Evolutionary conservation across 805 yeast genomes (phyloP).

Genomic region (Lachancea quebecensis): DNA sequence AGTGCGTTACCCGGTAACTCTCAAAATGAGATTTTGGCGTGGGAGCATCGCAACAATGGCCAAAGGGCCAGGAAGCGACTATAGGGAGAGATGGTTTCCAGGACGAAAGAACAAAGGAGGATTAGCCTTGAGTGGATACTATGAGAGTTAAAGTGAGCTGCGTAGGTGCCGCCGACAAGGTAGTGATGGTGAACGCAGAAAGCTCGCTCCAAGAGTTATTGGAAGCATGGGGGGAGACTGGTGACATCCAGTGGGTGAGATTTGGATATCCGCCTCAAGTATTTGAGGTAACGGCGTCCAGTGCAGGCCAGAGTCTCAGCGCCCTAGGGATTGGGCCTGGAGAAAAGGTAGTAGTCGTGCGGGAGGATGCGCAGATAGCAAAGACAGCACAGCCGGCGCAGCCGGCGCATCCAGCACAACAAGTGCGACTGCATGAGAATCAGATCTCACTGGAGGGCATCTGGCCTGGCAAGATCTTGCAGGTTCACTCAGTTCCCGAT

Average conservation of each 20-base stretch:
- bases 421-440: slow-evolving; percentile 1
- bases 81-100: too few species aligned
- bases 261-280: slow-evolving; percentile 58
- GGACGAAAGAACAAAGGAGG: too few species aligned
- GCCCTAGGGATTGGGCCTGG: slow-evolving; percentile 49
- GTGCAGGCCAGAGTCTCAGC: slow-evolving; percentile 18
- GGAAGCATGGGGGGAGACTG: background rate
- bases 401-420: too few species aligned
- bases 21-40: too few species aligned
- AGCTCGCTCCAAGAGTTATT: slow-evolving; percentile 23
- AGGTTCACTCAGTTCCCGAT: slow-evolving; percentile 57
- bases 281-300: slow-evolving; percentile 29
- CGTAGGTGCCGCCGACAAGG: slow-evolving; percentile 22
- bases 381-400: background rate
- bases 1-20: too few species aligned
- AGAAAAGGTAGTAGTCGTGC: slow-evolving; percentile 46
- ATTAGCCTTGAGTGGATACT: background rate
- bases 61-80: too few species aligned
- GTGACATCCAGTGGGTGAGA: slow-evolving; percentile 31
- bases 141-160: slow-evolving; percentile 37
- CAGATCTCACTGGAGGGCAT: slow-evolving; percentile 5
- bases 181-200: slow-evolving; percentile 35
- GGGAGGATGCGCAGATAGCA: background rate
- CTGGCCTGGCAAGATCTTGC: slow-evolving; percentile 21
- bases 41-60: too few species aligned